Base-by-base conservation (phyloP, 495 filamentous ascomycete genomes). In the Lindgomyces ingoldianus region DNA sequence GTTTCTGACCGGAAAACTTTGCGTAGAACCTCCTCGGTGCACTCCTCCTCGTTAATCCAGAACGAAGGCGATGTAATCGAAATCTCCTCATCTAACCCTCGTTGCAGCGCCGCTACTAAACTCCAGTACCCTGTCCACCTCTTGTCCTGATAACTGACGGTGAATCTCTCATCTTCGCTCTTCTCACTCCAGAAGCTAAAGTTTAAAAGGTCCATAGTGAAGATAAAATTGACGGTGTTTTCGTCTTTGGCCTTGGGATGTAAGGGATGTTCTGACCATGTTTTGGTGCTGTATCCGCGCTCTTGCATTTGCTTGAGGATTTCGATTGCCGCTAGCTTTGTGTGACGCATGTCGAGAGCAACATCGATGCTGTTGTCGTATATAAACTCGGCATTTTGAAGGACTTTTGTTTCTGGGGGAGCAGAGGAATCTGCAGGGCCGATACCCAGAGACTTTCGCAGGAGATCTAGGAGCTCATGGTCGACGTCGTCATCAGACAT, bases 81-180 rank as follows among this genome's bases (percentile, higher is more conserved):
- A 42, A 98, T 90, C 88, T 90, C 89, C 81, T 98, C 93, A 60
- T 98, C 94, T 45, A 97, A 75, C 10, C 91, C 94, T 70, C 95
- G 81, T 73, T 89, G 88, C 70, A 99, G 73, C 19, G 86, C 84
- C 45, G 95, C 94, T 26, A 97, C 90, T 57, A 98, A 77, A 73
- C 91, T 96, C 89, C 90, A 96, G 71, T 98, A 98, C 26, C 94
- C 94, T 1, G 92, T 96, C 89, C 90, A 96, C 56, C 75, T 83
- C 75, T 85, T 87, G 26, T 86, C 92, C 21, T 81, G 82, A 73
- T 96, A 98, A 44, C 88, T 85, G 6, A 98, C 80, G 9, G 87
- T 80, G 75, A 95, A 98, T 29, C 89, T 79, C 64, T 88, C 81
- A 11, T 83, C 79, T 21, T 81, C 78, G 4, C 75, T 63, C 53